These are phyloP conservation scores for Eragrostis tef DNA, from an alignment of 202 grass and related monocot genomes.

Conservation along the genomic window DNA sequence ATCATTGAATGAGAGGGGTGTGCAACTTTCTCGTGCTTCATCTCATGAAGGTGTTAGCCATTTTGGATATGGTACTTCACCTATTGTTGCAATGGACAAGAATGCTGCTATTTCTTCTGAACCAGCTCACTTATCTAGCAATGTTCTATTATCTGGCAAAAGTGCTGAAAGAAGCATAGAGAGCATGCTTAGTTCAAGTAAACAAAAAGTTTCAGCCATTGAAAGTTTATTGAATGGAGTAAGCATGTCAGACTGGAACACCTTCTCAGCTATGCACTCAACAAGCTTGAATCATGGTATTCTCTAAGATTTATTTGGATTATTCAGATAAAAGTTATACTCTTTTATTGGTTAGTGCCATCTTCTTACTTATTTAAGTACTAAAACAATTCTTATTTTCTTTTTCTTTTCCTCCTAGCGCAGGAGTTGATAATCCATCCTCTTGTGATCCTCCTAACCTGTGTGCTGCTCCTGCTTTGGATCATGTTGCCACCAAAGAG, in stretches of 20 bases:
- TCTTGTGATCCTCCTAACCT: conserved; percentile 60
- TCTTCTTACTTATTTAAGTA: conserved; percentile 37
- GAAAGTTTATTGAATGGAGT: conserved; percentile 84
- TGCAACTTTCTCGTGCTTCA: conserved; percentile 60
- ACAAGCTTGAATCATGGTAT: conserved; percentile 91
- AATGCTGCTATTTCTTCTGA: conserved; percentile 63
- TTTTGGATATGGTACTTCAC: conserved; percentile 68
- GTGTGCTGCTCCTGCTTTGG: conserved; percentile 46
- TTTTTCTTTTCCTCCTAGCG: conserved; percentile 65
- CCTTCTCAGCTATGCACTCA: conserved; percentile 60
- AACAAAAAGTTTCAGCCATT: conserved; percentile 92
- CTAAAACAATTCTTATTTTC: conserved; percentile 27
- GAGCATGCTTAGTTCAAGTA: conserved; percentile 76
- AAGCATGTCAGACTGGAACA: conserved; percentile 56
- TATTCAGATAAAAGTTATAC: conserved; percentile 21
- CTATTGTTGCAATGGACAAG: conserved; percentile 93
- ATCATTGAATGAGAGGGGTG: conserved; percentile 66
- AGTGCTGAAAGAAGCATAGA: conserved; percentile 75
- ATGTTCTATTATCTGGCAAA: conserved; percentile 59
- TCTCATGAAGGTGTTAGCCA: conserved; percentile 61
- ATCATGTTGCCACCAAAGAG: conserved; percentile 50
- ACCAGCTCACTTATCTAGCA: conserved; percentile 61
- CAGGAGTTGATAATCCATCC: conserved; percentile 81
- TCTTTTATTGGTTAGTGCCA: conserved; percentile 25
- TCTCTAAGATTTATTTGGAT: conserved; percentile 35